phyloP scores from a whole-genome alignment of 805 yeast genomes.

The Wickerhamiella nectarea region DNA sequence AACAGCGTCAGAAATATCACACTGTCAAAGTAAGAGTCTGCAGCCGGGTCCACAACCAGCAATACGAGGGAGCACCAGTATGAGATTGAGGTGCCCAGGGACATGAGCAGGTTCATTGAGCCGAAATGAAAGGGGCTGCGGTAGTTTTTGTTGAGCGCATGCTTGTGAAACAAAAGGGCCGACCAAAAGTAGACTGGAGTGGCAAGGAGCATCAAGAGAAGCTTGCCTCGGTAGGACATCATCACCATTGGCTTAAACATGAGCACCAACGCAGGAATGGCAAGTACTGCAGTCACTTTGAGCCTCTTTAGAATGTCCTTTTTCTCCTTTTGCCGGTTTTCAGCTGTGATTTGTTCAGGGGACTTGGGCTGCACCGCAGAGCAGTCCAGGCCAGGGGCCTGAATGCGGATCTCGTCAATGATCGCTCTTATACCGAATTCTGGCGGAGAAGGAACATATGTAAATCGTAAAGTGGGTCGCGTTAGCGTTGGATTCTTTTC shows the following conservation, averaged over 20 bases:
- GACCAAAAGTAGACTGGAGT: conserved; percentile 66
- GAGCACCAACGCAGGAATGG: conserved; percentile 46
- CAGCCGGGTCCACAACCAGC: conserved; percentile 33
- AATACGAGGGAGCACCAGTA: conserved; percentile 54
- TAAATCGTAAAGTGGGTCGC: conserved; percentile 47
- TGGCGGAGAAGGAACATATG: conserved; percentile 48
- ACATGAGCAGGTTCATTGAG: conserved; percentile 62
- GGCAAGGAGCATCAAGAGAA: conserved; percentile 51
- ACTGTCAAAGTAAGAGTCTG: conserved; percentile 61
- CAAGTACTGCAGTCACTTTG: conserved; percentile 32
- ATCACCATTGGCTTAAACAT: conserved; percentile 32
- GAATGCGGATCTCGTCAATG: conserved; percentile 34
- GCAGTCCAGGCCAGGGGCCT: conserved; percentile 37
- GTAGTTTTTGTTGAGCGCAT: conserved; percentile 34
- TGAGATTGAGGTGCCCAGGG: conserved; percentile 58
- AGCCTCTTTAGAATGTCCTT: conserved; percentile 36
- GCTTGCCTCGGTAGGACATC: conserved; percentile 42
- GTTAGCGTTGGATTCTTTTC: conserved; percentile 42
- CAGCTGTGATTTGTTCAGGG: conserved; percentile 51
- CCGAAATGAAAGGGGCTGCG: conserved; percentile 56
- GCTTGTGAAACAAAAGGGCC: conserved; percentile 57
- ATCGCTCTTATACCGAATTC: conserved; percentile 41
- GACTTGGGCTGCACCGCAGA: conserved; percentile 40
- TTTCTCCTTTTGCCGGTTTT: conserved; percentile 18
- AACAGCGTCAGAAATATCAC: conserved; percentile 66